Evolutionary conservation across 257 asterid species (phyloP).

Genomic region (Eustoma russellianum): DNA sequence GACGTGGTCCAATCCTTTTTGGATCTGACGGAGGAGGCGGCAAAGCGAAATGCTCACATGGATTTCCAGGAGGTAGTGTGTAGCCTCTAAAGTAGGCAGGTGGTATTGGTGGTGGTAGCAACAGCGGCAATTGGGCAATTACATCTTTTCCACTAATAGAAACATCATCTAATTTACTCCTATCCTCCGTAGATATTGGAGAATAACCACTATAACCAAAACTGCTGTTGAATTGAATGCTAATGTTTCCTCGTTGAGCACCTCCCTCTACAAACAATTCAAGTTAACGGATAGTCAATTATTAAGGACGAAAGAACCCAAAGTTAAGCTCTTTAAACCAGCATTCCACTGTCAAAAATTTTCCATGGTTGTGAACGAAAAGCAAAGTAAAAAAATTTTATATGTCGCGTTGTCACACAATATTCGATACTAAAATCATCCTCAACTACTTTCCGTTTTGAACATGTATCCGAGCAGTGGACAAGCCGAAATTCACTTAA

Average conservation of each 20-base stretch:
- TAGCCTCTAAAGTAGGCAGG: conserved; percentile 60
- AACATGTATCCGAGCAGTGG: too few species aligned
- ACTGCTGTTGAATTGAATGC: conserved; percentile 27
- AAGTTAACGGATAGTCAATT: conserved; percentile 3
- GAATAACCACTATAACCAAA: conserved; percentile 18
- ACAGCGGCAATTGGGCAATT: conserved; percentile 3
- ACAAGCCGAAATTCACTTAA: too few species aligned
- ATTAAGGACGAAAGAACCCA: conserved; percentile 3
- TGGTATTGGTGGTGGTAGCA: conserved; percentile 21
- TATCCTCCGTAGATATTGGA: conserved; percentile 25
- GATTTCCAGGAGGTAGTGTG: conserved; percentile 83
- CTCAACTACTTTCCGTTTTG: not conserved
- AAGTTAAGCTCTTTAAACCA: not conserved
- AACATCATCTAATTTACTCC: conserved; percentile 7
- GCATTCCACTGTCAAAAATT: not conserved
- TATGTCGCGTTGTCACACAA: not conserved
- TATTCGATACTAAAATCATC: not conserved
- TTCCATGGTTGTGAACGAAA: not conserved
- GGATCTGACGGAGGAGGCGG: conserved; percentile 96
- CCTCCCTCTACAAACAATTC: conserved; percentile 70
- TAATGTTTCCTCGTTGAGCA: conserved; percentile 28
- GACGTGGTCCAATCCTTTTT: conserved; percentile 87
- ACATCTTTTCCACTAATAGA: conserved; percentile 12
- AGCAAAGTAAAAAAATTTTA: not conserved
- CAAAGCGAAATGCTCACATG: conserved; percentile 70